Evolutionary conservation across 179 eudicot species (phyloP), one percentile per base, ranked within the genome.

Genomic region (Heliamphora pulchella): DNA sequence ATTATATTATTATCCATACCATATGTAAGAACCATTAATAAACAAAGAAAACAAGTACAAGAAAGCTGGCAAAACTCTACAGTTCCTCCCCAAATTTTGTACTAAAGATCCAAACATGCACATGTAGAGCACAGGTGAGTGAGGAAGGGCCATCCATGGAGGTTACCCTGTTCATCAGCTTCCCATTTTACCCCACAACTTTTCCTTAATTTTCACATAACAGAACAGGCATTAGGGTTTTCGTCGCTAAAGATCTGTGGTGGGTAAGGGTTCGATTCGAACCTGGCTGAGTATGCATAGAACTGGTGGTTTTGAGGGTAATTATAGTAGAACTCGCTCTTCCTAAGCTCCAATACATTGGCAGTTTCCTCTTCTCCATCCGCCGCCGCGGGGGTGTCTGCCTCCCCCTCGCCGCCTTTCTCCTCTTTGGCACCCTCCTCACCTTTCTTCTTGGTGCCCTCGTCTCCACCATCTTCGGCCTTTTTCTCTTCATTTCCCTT

Each of bases 241-340:
- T 95, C 98, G 78, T 95, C 98, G 75, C 98, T 95, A 80, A 95
- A 95, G 66, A 95, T 91, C 81, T 96, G 99, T 8, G 99, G 98
- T 10, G 78, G 50, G 1, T 70, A 31, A 44, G 88, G 78, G 71
- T 89, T 20, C 57, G 53, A 78, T 63, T 86, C 90, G 79, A 82
- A 85, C 75, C 85, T 83, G 20, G 88, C 86, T 31, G 78, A 75
- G 69, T 76, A 79, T 48, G 81, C 75, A 31, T 80, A 46, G 46
- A 84, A 9, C 64, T 82, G 85, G 72, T 80, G 50, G 55, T 87
- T 76, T 76, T 78, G 87, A 1, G 86, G 77, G 62, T 80, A 22
- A 62, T 82, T 80, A 39, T 89, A 85, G 80, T 81, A 83, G 22
- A 81, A 85, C 65, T 96, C 99, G 58, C 90, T 90, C 85, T 84